Conservation (phyloP, 768 basidiomycete genomes). For the Naganishia vishniacii region DNA sequence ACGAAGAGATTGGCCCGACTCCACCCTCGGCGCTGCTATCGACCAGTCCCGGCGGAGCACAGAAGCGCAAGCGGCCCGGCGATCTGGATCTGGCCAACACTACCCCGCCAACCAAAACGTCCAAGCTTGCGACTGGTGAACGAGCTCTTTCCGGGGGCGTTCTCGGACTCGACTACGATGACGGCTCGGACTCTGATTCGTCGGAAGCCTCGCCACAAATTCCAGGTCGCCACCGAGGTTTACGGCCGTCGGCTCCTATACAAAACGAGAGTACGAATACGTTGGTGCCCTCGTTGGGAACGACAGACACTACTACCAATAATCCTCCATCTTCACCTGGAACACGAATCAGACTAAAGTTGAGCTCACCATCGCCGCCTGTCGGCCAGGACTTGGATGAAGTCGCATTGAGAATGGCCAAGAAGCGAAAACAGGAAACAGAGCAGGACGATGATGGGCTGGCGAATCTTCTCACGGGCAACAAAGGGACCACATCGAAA, state of each 20-base stretch:
- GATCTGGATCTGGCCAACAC: constrained; percentile 26
- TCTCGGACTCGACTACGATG: constrained; percentile 46
- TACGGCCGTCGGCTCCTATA: constrained; percentile 18
- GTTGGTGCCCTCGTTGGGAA: constrained; percentile 26
- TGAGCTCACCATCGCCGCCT: constrained; percentile 49
- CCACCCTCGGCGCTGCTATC: constrained; percentile 29
- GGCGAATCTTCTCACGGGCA: constrained; percentile 25
- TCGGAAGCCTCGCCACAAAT: constrained; percentile 20
- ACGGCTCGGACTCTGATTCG: constrained; percentile 44
- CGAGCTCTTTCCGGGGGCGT: constrained; percentile 38
- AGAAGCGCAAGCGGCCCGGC: constrained; percentile 36
- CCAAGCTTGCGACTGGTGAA: constrained; percentile 44
- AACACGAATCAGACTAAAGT: constrained; percentile 38
- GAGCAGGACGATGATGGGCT: constrained; percentile 57
- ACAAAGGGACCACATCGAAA: constrained; percentile 9
- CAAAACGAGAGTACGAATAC: constrained; percentile 12
- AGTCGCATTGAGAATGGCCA: constrained; percentile 55
- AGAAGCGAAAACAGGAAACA: constrained; percentile 64
- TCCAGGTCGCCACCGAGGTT: constrained; percentile 20
- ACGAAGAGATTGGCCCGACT: constrained; percentile 48
- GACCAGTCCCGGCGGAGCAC: constrained; percentile 9
- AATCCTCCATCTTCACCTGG: constrained; percentile 49
- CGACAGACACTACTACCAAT: neutral
- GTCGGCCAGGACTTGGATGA: constrained; percentile 36
- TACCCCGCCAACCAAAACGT: constrained; percentile 42